phyloP scores from a whole-genome alignment of 2,329 filamentous ascomycete species.

The Truncatella angustata region DNA sequence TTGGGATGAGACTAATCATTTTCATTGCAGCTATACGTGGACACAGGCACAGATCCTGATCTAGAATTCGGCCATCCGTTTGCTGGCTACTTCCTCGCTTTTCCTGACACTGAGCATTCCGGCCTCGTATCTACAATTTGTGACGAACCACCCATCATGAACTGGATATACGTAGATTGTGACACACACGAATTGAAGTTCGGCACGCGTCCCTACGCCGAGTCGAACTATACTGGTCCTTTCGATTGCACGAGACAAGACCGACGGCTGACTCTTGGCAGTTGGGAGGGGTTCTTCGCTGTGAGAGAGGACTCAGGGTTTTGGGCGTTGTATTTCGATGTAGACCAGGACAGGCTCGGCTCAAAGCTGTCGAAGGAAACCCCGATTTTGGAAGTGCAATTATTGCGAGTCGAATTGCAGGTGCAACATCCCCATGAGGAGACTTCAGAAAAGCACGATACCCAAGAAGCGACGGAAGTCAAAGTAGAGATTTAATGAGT shows the following conservation, averaged over 20 bases:
- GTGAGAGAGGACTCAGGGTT: conserved; percentile 41
- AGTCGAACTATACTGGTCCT: conserved; percentile 42
- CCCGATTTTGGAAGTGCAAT: conserved; percentile 52
- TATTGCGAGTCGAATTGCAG: conserved; percentile 47
- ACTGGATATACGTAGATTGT: conserved; percentile 47
- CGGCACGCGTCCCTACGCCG: conserved; percentile 38
- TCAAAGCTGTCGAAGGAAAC: conserved; percentile 42
- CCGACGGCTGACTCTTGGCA: conserved; percentile 43
- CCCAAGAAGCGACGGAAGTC: no score
- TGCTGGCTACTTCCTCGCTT: conserved; percentile 55
- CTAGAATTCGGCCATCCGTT: conserved; percentile 43
- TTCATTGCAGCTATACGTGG: conserved; percentile 40
- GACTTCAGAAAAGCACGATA: no score
- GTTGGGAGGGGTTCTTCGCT: conserved; percentile 48
- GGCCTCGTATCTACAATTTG: conserved; percentile 47
- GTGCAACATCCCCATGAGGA: neutral
- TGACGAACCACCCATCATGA: conserved; percentile 46
- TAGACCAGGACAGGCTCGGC: conserved; percentile 40
- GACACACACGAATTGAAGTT: conserved; percentile 44
- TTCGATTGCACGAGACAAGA: conserved; percentile 52
- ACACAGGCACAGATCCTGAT: conserved; percentile 36
- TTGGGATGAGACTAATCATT: neutral
- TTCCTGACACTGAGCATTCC: conserved; percentile 44
- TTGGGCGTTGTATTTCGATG: conserved; percentile 47
- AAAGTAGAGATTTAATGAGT: no score